These are phyloP conservation scores for Cryphonectria nitschkei DNA, from an alignment of 2,329 filamentous ascomycete species.

Conservation along the genomic window DNA sequence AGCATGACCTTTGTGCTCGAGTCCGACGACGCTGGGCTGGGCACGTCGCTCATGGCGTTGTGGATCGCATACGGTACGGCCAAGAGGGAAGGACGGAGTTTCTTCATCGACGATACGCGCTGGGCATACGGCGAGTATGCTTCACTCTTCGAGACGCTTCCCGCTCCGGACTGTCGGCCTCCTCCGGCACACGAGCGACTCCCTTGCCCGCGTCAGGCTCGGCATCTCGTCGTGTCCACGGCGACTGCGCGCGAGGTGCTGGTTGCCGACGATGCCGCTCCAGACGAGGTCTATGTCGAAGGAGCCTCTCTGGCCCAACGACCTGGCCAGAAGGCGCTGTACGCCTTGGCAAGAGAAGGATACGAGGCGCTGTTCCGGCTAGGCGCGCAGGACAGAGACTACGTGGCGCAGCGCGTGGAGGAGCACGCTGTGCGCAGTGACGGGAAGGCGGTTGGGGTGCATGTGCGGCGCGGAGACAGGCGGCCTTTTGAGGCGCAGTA, in stretches of 20 bases:
- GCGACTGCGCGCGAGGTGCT: slow-evolving; percentile 69
- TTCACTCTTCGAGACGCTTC: slow-evolving; percentile 71
- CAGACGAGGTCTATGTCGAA: slow-evolving; percentile 49
- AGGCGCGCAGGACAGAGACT: slow-evolving; percentile 64
- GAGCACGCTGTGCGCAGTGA: slow-evolving; percentile 56
- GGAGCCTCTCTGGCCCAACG: slow-evolving; percentile 47
- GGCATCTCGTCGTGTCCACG: slow-evolving; percentile 74
- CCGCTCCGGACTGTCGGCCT: slow-evolving; percentile 66
- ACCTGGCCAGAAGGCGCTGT: slow-evolving; percentile 64
- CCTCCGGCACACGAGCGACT: slow-evolving; percentile 76
- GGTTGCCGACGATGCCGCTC: slow-evolving; percentile 44
- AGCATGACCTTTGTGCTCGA: slow-evolving; percentile 81
- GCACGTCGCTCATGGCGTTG: slow-evolving; percentile 74
- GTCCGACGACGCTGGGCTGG: slow-evolving; percentile 73
- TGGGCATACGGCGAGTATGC: slow-evolving; percentile 82
- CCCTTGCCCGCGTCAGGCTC: slow-evolving; percentile 76
- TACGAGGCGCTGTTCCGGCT: slow-evolving; percentile 78
- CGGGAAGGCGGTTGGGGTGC: slow-evolving; percentile 68
- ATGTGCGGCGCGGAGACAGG: slow-evolving; percentile 79
- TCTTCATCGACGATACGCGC: slow-evolving; percentile 83
- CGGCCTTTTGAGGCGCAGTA: slow-evolving; percentile 80
- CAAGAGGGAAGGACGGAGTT: slow-evolving; percentile 71
- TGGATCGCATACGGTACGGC: slow-evolving; percentile 87
- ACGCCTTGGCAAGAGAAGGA: slow-evolving; percentile 68
- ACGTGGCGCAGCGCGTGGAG: slow-evolving; percentile 62